These are phyloP conservation scores for Scutellaria baicalensis DNA, from an alignment of 257 asterid genomes.

Conservation along the genomic window DNA sequence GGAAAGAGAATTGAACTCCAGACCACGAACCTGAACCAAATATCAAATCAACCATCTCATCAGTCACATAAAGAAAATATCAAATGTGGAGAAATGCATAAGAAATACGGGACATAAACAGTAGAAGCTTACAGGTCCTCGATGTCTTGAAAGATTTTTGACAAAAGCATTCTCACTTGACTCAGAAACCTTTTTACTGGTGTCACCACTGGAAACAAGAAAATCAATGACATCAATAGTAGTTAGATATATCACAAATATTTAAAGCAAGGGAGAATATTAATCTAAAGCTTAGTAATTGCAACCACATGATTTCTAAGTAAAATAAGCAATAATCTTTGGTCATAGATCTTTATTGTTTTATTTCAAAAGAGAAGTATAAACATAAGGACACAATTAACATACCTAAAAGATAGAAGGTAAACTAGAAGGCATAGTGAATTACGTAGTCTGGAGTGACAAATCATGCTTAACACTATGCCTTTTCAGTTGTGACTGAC, in stretches of 20 bases:
- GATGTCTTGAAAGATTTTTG: constrained; percentile 65
- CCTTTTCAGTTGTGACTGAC: too few relatives aligned
- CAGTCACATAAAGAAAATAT: not conserved
- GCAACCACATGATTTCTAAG: not conserved
- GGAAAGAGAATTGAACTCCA: constrained; percentile 70
- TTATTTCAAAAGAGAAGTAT: not conserved
- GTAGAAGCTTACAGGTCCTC: constrained; percentile 76
- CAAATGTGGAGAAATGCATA: not conserved
- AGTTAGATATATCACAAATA: not conserved
- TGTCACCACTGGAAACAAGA: constrained; percentile 35
- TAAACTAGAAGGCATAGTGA: too few relatives aligned
- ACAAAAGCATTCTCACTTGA: constrained; percentile 60
- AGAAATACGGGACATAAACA: constrained; percentile 7
- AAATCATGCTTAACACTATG: too few relatives aligned
- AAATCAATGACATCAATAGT: not conserved
- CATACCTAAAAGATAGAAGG: not conserved
- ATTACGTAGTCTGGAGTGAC: too few relatives aligned
- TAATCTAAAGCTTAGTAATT: not conserved
- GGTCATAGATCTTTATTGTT: not conserved
- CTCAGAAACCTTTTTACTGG: constrained; percentile 43
- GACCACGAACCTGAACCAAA: constrained; percentile 74
- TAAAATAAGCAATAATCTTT: not conserved
- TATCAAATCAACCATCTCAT: constrained; percentile 5
- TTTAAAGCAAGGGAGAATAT: constrained; percentile 7
- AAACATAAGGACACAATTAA: not conserved